Evolutionary conservation across 495 filamentous ascomycete genomes (phyloP).

Genomic region (Penicillium argentinense): DNA sequence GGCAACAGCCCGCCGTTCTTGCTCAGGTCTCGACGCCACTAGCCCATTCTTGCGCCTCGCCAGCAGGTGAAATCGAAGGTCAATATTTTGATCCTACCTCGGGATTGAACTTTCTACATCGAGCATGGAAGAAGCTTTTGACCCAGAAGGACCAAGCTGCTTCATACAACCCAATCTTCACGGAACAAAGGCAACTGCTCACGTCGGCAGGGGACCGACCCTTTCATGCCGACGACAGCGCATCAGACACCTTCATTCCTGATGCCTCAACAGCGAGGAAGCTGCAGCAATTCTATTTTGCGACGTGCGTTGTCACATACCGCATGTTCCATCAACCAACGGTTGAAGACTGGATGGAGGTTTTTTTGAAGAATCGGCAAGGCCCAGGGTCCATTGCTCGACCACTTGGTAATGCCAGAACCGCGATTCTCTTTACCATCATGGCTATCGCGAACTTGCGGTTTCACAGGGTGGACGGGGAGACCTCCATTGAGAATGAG

Average conservation of each 20-base stretch:
- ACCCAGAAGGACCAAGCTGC: conserved; percentile 3
- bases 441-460: conserved; percentile 21
- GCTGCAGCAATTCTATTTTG: conserved; percentile 19
- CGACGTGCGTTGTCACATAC: conserved; percentile 22
- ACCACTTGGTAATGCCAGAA: conserved; percentile 13
- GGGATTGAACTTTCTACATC: conserved; percentile 22
- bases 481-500: not conserved
- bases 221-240: not conserved
- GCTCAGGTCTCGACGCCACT: too few species aligned
- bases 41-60: conserved; percentile 11
- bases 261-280: conserved; percentile 5
- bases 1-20: too few species aligned
- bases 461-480: conserved; percentile 7
- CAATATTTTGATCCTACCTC: conserved; percentile 25
- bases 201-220: not conserved
- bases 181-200: not conserved
- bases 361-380: conserved; percentile 7
- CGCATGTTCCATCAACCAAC: conserved; percentile 19
- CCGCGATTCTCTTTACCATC: conserved; percentile 16
- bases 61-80: conserved; percentile 18
- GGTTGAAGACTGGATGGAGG: conserved; percentile 18
- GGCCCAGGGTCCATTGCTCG: not conserved
- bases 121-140: conserved; percentile 21
- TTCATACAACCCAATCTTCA: not conserved
- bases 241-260: not conserved